A percentile compares a stretch with the other conserved stretches of the same genome.
Evolutionary conservation across 176 grass and related monocot species (phyloP).

Genomic region (Oryza meyeriana): DNA sequence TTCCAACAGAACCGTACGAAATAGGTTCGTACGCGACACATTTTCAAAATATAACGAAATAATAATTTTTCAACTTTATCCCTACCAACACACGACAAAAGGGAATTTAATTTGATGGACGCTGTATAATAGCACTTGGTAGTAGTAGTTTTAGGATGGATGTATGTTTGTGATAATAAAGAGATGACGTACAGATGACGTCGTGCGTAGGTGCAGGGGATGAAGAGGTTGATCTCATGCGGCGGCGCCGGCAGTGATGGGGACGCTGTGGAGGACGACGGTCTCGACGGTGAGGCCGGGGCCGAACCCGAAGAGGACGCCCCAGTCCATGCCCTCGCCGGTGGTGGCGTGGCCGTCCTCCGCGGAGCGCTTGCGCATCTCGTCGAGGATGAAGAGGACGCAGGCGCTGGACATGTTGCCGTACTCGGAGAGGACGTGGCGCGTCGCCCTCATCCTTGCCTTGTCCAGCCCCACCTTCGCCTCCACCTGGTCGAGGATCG

Average conservation of each 20-base stretch:
- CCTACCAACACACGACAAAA: neutral
- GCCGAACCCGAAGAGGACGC: constrained; percentile 92
- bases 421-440: constrained; percentile 67
- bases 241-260: constrained; percentile 20
- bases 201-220: no score
- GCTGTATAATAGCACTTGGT: no score
- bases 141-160: no score
- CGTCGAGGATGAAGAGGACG: constrained; percentile 92
- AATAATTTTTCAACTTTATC: neutral
- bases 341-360: constrained; percentile 77
- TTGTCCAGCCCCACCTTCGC: constrained; percentile 64
- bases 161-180: no score
- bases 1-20: neutral
- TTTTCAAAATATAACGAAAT: neutral
- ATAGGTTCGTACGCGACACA: neutral
- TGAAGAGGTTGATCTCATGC: neutral
- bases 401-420: constrained; percentile 94
- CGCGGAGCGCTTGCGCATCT: constrained; percentile 80
- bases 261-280: constrained; percentile 73
- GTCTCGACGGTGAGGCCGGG: constrained; percentile 93
- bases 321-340: constrained; percentile 93
- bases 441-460: constrained; percentile 60
- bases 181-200: no score
- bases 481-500: constrained; percentile 89
- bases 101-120: neutral